These are phyloP conservation scores for Eustoma russellianum DNA, from an alignment of 257 asterid species.

Conservation along the genomic window DNA sequence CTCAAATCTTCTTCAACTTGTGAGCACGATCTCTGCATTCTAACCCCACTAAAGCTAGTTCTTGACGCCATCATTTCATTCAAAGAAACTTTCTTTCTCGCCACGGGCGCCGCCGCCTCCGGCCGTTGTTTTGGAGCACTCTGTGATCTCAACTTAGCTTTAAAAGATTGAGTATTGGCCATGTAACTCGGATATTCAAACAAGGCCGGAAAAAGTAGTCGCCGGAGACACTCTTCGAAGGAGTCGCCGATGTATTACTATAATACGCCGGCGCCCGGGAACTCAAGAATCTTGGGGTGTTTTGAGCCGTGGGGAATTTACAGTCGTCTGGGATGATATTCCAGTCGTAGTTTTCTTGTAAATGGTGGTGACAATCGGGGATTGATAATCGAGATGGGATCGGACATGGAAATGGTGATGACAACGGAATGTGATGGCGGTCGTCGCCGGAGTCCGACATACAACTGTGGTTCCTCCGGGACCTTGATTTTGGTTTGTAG, in stretches of 20 bases:
- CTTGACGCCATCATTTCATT: slow-evolving; percentile 74
- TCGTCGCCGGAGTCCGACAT: slow-evolving; percentile 52
- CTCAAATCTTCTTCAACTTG: slow-evolving; percentile 55
- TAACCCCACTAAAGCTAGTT: slow-evolving; percentile 75
- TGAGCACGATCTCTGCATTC: slow-evolving; percentile 63
- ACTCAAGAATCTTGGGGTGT: slow-evolving; percentile 53
- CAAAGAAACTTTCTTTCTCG: slow-evolving; percentile 59
- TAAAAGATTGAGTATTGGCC: slow-evolving; percentile 78
- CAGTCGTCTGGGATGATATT: slow-evolving; percentile 37
- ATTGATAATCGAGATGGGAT: slow-evolving; percentile 46
- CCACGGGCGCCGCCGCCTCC: slow-evolving; percentile 27
- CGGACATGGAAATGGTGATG: slow-evolving; percentile 53
- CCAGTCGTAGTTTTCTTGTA: slow-evolving; percentile 55
- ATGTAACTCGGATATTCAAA: slow-evolving; percentile 59
- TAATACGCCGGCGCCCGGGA: slow-evolving; percentile 21
- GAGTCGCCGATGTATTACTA: slow-evolving; percentile 33
- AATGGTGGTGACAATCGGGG: slow-evolving; percentile 40
- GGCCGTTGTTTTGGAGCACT: slow-evolving; percentile 86
- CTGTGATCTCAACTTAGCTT: slow-evolving; percentile 66
- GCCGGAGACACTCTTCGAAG: slow-evolving; percentile 69
- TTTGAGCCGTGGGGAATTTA: slow-evolving; percentile 57
- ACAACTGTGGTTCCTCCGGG: slow-evolving; percentile 43
- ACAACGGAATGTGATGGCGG: slow-evolving; percentile 28
- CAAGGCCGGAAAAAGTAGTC: slow-evolving; percentile 52
- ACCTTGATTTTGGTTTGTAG: slow-evolving; percentile 53